These are phyloP conservation scores for Neurospora sp. DNA, from an alignment of 495 filamentous ascomycete species.

Conservation along the genomic window DNA sequence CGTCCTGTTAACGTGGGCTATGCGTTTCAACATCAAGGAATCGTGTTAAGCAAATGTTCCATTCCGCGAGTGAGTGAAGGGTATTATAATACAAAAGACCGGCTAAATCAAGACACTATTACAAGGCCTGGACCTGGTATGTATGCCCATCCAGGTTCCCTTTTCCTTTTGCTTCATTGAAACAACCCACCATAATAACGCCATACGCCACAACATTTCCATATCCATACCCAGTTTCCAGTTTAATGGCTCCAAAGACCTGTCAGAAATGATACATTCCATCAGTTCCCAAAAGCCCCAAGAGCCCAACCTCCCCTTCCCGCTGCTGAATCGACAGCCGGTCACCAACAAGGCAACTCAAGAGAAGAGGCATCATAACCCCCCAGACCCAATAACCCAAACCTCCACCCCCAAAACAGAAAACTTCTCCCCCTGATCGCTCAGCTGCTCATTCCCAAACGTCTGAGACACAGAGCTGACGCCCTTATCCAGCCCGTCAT, in stretches of 20 bases:
- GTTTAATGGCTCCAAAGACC: not conserved
- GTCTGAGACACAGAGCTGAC: conserved; percentile 73
- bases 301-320: not conserved
- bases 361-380: not conserved
- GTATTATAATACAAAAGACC: not conserved
- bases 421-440: conserved; percentile 88
- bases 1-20: too few species aligned
- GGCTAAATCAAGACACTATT: not conserved
- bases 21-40: too few species aligned
- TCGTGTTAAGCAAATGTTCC: not conserved
- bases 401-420: conserved; percentile 85
- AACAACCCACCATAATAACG: not conserved
- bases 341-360: not conserved
- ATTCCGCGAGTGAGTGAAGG: not conserved
- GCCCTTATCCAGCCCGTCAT: conserved; percentile 77
- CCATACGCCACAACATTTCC: not conserved
- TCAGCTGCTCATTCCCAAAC: conserved; percentile 93
- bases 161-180: not conserved
- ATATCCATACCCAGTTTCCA: not conserved
- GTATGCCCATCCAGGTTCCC: not conserved
- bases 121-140: not conserved
- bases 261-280: not conserved
- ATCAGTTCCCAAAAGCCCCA: too few species aligned
- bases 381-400: conserved; percentile 57
- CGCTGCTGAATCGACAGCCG: not conserved